Conservation (phyloP, 805 yeast species). For the Saturnispora serradocipensis region DNA sequence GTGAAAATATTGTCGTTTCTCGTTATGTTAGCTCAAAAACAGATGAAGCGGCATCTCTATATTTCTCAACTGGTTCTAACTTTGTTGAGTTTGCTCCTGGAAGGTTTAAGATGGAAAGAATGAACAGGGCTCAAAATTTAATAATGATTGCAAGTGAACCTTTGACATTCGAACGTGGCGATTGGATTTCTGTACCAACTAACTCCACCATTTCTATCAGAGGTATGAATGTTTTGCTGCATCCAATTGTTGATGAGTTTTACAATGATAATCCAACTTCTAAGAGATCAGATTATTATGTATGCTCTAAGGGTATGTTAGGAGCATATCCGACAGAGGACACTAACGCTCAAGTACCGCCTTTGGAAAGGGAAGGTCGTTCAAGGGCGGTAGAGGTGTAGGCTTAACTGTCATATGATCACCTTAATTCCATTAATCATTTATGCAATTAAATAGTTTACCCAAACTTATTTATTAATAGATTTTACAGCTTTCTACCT, state of each 20-base stretch:
- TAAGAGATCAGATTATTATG: conserved; percentile 69
- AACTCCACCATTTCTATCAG: conserved; percentile 77
- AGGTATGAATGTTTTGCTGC: conserved; percentile 78
- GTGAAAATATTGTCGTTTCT: conserved; percentile 74
- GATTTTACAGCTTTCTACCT: background rate
- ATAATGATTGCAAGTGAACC: conserved; percentile 96
- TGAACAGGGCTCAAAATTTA: conserved; percentile 87
- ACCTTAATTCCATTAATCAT: background rate
- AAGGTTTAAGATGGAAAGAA: conserved; percentile 86
- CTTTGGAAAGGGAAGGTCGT: conserved; percentile 67
- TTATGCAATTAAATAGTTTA: background rate
- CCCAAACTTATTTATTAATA: background rate
- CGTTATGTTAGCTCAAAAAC: conserved; percentile 81
- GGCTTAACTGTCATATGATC: background rate
- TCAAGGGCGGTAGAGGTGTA: conserved; percentile 14
- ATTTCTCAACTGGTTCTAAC: conserved; percentile 87
- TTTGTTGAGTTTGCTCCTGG: conserved; percentile 89
- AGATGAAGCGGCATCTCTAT: conserved; percentile 94
- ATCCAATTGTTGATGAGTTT: conserved; percentile 86
- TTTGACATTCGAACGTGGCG: conserved; percentile 89
- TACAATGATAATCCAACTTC: conserved; percentile 63
- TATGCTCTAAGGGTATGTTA: conserved; percentile 86
- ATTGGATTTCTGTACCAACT: conserved; percentile 96
- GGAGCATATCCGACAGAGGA: conserved; percentile 72
- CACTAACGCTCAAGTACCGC: conserved; percentile 53